Conservation (phyloP, 2,329 filamentous ascomycete genomes). For the Dothidotthia symphoricarpi region DNA sequence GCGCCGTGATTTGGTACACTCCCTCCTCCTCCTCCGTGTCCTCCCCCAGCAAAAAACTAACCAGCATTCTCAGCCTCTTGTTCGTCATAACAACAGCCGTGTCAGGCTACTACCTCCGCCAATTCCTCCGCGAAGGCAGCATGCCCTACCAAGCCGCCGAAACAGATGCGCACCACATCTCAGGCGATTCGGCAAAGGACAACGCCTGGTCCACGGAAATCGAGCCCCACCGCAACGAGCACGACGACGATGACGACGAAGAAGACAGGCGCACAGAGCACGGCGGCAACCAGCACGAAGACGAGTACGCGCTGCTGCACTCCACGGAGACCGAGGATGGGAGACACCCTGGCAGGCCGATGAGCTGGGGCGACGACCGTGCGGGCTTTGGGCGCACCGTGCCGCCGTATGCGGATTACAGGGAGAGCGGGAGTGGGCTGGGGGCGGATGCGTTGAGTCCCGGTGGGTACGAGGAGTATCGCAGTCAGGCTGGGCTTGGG, state of each 20-base stretch:
- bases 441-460: conserved; percentile 35
- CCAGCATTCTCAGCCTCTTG: conserved; percentile 46
- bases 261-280: conserved; percentile 41
- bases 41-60: background rate
- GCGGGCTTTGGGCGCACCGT: conserved; percentile 15
- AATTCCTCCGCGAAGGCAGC: conserved; percentile 58
- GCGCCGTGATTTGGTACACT: conserved; percentile 57
- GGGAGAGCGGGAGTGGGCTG: conserved; percentile 26
- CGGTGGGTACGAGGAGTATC: conserved; percentile 38
- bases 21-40: background rate
- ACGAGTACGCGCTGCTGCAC: conserved; percentile 53
- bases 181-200: conserved; percentile 40
- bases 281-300: conserved; percentile 49
- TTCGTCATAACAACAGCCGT: conserved; percentile 55
- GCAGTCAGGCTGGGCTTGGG: conserved; percentile 20
- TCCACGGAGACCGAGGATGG: conserved; percentile 41
- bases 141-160: conserved; percentile 48
- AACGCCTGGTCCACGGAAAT: conserved; percentile 47
- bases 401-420: conserved; percentile 40
- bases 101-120: conserved; percentile 55
- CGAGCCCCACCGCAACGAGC: conserved; percentile 43
- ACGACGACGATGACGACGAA: conserved; percentile 39
- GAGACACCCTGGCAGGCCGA: conserved; percentile 41
- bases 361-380: conserved; percentile 41
- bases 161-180: conserved; percentile 46